Evolutionary conservation across 257 asterid species (phyloP).

Genomic region (Nicotiana attenuata): DNA sequence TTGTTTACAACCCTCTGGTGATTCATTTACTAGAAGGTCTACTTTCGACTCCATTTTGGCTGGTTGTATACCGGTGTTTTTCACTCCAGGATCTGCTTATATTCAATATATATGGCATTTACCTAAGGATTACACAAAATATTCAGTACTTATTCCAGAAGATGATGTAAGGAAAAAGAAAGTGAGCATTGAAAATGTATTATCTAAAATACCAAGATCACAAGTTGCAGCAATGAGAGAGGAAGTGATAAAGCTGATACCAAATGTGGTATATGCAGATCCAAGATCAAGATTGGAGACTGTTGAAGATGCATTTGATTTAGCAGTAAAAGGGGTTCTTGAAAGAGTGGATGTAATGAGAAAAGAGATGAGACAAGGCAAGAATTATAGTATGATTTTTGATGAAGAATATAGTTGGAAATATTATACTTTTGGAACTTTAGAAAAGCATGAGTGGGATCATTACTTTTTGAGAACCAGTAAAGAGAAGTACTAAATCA

Average conservation of each 20-base stretch:
- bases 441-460: constrained; percentile 69
- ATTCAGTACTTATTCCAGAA: constrained; percentile 68
- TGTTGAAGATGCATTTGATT: constrained; percentile 73
- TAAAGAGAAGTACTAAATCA: constrained; percentile 7
- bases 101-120: constrained; percentile 85
- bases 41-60: constrained; percentile 75
- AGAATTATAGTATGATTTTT: constrained; percentile 34
- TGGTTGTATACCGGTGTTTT: constrained; percentile 87
- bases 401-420: constrained; percentile 74
- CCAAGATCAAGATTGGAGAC: constrained; percentile 43
- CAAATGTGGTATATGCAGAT: constrained; percentile 61
- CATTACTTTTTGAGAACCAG: constrained; percentile 44
- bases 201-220: constrained; percentile 39
- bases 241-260: constrained; percentile 65
- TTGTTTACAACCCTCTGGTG: constrained; percentile 87
- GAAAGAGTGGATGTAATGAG: constrained; percentile 39
- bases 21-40: constrained; percentile 73
- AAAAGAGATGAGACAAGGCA: constrained; percentile 39
- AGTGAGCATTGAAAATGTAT: constrained; percentile 41
- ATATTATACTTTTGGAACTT: constrained; percentile 56
- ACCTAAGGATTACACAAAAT: constrained; percentile 44
- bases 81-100: constrained; percentile 68
- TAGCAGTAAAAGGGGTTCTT: constrained; percentile 50
- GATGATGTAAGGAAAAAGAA: constrained; percentile 45
- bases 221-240: constrained; percentile 63